Conservation (phyloP, 139 green algal species). For the Chlorella sp. region DNA sequence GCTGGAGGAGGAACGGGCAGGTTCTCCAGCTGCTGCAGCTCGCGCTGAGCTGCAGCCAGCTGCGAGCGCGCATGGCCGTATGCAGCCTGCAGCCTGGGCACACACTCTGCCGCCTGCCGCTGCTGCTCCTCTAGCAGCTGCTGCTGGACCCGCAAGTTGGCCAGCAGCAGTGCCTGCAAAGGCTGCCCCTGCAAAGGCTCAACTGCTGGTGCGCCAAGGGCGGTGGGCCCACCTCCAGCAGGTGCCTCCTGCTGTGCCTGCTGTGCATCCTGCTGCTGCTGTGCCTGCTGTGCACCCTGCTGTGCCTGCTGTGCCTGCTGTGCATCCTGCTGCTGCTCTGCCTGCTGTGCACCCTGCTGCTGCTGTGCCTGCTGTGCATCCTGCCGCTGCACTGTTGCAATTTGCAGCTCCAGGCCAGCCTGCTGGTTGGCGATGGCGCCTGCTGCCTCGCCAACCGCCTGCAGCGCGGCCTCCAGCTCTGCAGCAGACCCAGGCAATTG, state of each 20-base stretch:
- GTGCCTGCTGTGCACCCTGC: too few species aligned
- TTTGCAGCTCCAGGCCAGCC: not conserved
- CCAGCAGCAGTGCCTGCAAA: not conserved
- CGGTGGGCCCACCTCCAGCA: too few species aligned
- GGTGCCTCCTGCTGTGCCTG: too few species aligned
- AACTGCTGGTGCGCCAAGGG: not conserved
- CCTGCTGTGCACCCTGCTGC: not conserved
- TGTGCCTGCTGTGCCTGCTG: not conserved
- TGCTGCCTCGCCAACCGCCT: slow-evolving; percentile 23
- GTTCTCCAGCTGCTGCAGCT: not conserved
- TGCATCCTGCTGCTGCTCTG: not conserved
- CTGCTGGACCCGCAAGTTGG: slow-evolving; percentile 15
- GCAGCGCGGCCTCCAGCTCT: slow-evolving; percentile 40
- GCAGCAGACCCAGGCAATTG: too few species aligned
- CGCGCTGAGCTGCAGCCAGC: slow-evolving; percentile 11
- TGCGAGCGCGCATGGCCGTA: not conserved
- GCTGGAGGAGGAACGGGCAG: not conserved
- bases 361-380: not conserved
- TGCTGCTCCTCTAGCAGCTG: slow-evolving; percentile 38
- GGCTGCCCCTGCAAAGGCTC: not conserved
- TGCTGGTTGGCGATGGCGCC: slow-evolving; percentile 16
- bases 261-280: too few species aligned
- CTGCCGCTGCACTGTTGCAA: not conserved
- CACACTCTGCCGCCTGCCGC: not conserved
- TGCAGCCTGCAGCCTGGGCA: not conserved